Percentiles rank a stretch among this genome's conserved stretches.
These are phyloP conservation scores for Triangularia setosa DNA, from an alignment of 2,329 filamentous ascomycete genomes.

Conservation along the genomic window DNA sequence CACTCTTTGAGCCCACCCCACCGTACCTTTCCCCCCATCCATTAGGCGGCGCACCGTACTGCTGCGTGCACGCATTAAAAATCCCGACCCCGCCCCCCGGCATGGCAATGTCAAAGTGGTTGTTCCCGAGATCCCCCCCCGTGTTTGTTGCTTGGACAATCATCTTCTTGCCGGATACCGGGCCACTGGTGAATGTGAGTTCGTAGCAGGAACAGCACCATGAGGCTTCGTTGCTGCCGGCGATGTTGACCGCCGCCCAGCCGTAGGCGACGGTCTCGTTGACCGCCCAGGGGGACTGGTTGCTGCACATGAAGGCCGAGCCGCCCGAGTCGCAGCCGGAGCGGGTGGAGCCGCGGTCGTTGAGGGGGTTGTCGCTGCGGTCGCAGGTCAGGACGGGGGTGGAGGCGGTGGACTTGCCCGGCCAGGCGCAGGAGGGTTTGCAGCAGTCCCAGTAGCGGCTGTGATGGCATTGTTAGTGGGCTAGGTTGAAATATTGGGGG, in stretches of 20 bases:
- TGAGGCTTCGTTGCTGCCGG: slow-evolving; percentile 32
- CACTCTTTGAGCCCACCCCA: slow-evolving; percentile 47
- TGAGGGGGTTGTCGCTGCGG: slow-evolving; percentile 45
- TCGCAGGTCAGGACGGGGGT: slow-evolving; percentile 45
- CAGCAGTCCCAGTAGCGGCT: slow-evolving; percentile 50
- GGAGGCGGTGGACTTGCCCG: slow-evolving; percentile 41
- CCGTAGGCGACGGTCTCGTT: slow-evolving; percentile 50
- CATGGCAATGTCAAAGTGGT: slow-evolving; percentile 53
- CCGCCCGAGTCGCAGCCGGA: slow-evolving; percentile 43
- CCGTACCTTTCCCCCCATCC: slow-evolving; percentile 58
- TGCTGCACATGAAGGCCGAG: slow-evolving; percentile 49
- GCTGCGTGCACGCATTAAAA: slow-evolving; percentile 45
- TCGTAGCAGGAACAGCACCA: slow-evolving; percentile 50
- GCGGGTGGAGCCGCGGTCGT: slow-evolving; percentile 34
- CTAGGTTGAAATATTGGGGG: no score
- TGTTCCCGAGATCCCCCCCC: slow-evolving; percentile 49
- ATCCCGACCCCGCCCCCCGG: slow-evolving; percentile 52
- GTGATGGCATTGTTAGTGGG: no score
- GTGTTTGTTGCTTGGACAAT: slow-evolving; percentile 59
- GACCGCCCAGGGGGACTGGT: slow-evolving; percentile 49
- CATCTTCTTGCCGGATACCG: slow-evolving; percentile 54
- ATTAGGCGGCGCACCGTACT: slow-evolving; percentile 42
- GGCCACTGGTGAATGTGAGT: slow-evolving; percentile 54
- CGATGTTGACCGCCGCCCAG: slow-evolving; percentile 49
- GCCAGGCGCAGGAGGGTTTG: slow-evolving; percentile 56